These are phyloP conservation scores for Pichia sp. DNA, from an alignment of 1,139 yeast genomes.

Conservation along the genomic window DNA sequence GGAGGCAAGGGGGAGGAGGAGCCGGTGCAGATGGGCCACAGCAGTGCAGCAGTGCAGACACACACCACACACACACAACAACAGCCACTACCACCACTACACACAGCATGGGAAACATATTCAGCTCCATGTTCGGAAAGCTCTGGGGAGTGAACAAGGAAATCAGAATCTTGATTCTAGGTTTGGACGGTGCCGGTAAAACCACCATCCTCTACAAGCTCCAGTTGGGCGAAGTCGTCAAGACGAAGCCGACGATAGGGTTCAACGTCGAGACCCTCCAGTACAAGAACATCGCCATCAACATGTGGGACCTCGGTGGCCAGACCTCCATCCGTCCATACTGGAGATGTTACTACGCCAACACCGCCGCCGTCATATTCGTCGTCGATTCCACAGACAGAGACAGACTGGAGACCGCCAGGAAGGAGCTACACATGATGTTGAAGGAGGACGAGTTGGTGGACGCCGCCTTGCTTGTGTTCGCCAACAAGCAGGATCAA, in stretches of 20 bases:
- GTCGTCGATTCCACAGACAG: constrained; percentile 97
- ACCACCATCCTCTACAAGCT: constrained; percentile 91
- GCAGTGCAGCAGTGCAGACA: neutral
- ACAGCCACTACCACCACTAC: too few relatives aligned
- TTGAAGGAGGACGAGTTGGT: constrained; percentile 87
- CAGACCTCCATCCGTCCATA: constrained; percentile 96
- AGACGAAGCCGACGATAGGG: constrained; percentile 95
- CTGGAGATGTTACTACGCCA: constrained; percentile 97
- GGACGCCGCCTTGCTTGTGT: constrained; percentile 88
- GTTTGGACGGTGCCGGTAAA: constrained; percentile 98
- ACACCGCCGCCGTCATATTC: constrained; percentile 94
- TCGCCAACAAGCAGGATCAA: constrained; percentile 97
- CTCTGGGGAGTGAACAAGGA: constrained; percentile 92
- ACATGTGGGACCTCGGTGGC: constrained; percentile 93
- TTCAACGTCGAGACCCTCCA: constrained; percentile 94
- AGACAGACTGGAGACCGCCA: constrained; percentile 85
- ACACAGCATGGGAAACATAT: constrained; percentile 86
- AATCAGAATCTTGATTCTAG: constrained; percentile 86
- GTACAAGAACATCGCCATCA: constrained; percentile 87
- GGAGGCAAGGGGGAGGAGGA: too few relatives aligned
- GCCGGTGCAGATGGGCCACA: too few relatives aligned
- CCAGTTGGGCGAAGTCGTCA: constrained; percentile 92
- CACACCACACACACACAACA: neutral
- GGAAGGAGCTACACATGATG: constrained; percentile 90
- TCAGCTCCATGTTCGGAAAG: constrained; percentile 81